Evolutionary conservation across 768 basidiomycete species (phyloP).

Genomic region (Pleurotus platypus): DNA sequence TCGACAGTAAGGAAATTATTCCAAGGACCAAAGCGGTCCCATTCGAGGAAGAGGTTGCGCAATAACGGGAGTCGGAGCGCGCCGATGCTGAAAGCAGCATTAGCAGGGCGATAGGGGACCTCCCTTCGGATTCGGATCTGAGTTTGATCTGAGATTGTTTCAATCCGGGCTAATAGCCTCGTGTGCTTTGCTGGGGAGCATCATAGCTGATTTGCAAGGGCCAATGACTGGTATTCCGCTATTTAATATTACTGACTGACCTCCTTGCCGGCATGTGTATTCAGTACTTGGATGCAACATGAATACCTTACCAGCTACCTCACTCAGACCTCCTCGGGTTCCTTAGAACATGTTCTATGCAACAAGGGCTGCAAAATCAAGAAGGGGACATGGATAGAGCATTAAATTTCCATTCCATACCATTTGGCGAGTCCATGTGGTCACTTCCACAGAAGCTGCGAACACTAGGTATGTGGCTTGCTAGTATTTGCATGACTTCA

Average conservation of each 20-base stretch:
- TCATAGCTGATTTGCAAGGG: no score
- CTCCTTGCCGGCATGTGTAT: neutral
- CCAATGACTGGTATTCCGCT: neutral
- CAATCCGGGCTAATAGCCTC: neutral
- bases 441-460: neutral
- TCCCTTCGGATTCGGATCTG: no score
- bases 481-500: neutral
- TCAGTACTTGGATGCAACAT: neutral
- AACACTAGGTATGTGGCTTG: neutral
- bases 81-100: no score
- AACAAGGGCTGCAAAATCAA: neutral
- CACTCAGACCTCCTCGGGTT: neutral
- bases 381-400: neutral
- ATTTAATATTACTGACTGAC: neutral
- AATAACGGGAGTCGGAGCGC: no score
- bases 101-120: no score
- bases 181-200: neutral
- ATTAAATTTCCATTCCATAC: neutral
- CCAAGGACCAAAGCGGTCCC: no score
- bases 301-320: neutral
- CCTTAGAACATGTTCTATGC: neutral
- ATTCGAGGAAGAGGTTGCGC: no score
- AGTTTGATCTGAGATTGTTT: no score
- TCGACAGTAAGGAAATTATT: no score
- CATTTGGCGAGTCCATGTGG: neutral